phyloP scores from a whole-genome alignment of 192 early-diverging fungal genomes.

The Coemansia sp. region DNA sequence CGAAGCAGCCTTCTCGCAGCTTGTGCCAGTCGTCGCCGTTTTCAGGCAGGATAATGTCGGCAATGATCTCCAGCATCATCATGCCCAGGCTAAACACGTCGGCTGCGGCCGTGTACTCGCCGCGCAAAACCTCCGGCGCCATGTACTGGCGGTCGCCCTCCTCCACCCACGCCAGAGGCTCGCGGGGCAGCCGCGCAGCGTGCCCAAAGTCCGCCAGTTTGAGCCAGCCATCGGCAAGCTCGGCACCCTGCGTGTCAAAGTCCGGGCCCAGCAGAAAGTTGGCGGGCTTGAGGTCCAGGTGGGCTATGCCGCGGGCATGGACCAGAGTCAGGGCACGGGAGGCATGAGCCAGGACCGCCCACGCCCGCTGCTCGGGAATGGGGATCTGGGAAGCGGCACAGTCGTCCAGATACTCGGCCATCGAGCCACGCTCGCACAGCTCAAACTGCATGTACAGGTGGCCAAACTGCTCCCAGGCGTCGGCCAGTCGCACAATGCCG shows the following conservation, averaged over 20 bases:
- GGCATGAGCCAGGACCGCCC: constrained; percentile 60
- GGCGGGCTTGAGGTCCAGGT: constrained; percentile 87
- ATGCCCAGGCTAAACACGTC: constrained; percentile 95
- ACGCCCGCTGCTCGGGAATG: constrained; percentile 61
- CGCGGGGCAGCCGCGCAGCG: constrained; percentile 51
- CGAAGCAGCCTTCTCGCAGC: constrained; percentile 73
- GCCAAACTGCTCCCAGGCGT: constrained; percentile 92
- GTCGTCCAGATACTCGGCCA: constrained; percentile 36
- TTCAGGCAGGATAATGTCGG: constrained; percentile 84
- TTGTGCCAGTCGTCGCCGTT: constrained; percentile 86
- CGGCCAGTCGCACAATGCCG: constrained; percentile 67
- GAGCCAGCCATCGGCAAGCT: constrained; percentile 57
- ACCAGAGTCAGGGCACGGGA: constrained; percentile 66
- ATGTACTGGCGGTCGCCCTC: constrained; percentile 95
- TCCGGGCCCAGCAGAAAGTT: constrained; percentile 71
- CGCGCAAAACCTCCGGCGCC: constrained; percentile 79
- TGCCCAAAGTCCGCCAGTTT: constrained; percentile 93
- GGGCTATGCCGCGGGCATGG: constrained; percentile 69
- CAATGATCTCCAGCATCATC: constrained; percentile 81
- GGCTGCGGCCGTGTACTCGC: constrained; percentile 68
- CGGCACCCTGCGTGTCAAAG: constrained; percentile 26
- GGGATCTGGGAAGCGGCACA: constrained; percentile 52
- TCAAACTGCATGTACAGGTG: constrained; percentile 87
- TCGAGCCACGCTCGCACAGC: constrained; percentile 77
- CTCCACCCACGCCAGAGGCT: constrained; percentile 27